Evolutionary conservation across 306 rosid genomes (phyloP), one percentile per base, ranked within the genome.

Genomic region (Cicer judaicum): DNA sequence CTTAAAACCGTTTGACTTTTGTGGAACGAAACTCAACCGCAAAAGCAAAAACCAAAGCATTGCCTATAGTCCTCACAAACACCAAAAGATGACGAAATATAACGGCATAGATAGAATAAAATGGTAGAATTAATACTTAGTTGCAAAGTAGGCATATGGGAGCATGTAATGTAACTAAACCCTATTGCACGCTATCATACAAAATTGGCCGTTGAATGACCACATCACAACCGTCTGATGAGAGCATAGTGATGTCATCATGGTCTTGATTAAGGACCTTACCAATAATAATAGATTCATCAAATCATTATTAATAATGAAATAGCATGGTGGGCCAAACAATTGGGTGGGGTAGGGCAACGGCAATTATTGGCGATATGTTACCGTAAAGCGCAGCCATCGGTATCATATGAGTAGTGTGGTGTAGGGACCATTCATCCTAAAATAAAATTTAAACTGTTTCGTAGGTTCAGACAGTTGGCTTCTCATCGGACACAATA

Each of bases 381-480:
- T 50, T 46, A 77, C 71, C 79, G 77, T 78, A 79, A 79, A 82
- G 85, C 57, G 89, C 72, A 80, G 5, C 15, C 82, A 41, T 64
- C 74, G 76, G 56, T 52, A 55, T 79, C 53, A 59, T 81, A 68
- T 62, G 41, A 60, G 56, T 5, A 15, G 66, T 43, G 16, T 59
- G 14, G 44, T 19, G 84, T 72, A 21, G 87, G 89, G 85, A 68
- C 89, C 87, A 76, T 12, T 42, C 5, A 59, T 78, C 54, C 71
- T 59, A 16, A 67, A 49, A 61, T 24, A 19, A 43, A 66, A 43
- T 15, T 5, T 64, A 61, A 66, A 79, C 70, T 84, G 86, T 81
- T 86, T 84, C 86, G 40, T 84, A 38, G 80, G 79, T 79, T 72
- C 71, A 81, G 88, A 84, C 88, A 76, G 79, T 81, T 75, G 80